These are phyloP conservation scores for Aureoboletus auriporus DNA, from an alignment of 768 basidiomycete species.

Conservation along the genomic window DNA sequence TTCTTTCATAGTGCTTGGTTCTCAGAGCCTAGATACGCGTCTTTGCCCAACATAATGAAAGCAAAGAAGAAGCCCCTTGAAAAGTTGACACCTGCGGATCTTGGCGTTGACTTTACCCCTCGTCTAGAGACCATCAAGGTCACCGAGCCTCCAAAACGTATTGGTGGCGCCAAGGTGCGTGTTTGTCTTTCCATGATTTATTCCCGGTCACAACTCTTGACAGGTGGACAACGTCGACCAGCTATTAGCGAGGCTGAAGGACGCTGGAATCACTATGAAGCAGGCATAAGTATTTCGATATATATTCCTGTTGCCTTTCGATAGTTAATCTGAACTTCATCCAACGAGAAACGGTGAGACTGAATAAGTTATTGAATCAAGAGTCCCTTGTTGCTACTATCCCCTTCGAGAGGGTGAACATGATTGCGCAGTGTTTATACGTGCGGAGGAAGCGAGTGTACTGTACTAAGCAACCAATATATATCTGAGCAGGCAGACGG, in stretches of 20 bases:
- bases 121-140: conserved; percentile 84
- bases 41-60: conserved; percentile 97
- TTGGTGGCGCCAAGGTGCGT: conserved; percentile 84
- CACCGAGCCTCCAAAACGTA: conserved; percentile 82
- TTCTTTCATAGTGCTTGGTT: not conserved
- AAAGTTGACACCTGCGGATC: conserved; percentile 72
- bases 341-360: not conserved
- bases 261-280: conserved; percentile 57
- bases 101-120: conserved; percentile 81
- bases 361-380: conserved; percentile 19
- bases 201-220: not conserved
- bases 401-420: conserved; percentile 5
- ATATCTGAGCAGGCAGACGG: conserved; percentile 20
- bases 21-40: conserved; percentile 92
- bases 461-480: conserved; percentile 20
- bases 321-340: not conserved
- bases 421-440: conserved; percentile 14
- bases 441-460: conserved; percentile 3
- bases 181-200: not conserved
- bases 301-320: conserved; percentile 6
- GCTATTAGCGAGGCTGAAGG: conserved; percentile 83
- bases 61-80: conserved; percentile 99
- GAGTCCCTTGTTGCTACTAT: conserved; percentile 6
- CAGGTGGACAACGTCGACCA: conserved; percentile 85
- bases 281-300: conserved; percentile 14